phyloP scores from a whole-genome alignment of 495 filamentous ascomycete genomes.

The Aspergillus nanangensis region DNA sequence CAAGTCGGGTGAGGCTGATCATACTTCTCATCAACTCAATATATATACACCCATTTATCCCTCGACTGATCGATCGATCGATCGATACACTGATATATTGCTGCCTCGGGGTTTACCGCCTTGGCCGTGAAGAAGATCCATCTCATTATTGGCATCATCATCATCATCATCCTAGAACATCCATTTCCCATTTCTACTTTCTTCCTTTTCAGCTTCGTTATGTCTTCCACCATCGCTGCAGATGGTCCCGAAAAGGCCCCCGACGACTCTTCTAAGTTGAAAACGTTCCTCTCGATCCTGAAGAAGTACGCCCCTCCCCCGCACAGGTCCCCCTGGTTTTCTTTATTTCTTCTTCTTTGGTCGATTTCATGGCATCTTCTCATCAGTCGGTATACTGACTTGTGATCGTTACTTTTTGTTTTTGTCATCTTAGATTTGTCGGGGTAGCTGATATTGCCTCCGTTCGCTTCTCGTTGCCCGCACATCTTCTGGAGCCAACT shows the following conservation, averaged over 20 bases:
- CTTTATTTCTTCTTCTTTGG: no score
- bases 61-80: neutral
- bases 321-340: neutral
- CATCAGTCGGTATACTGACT: neutral
- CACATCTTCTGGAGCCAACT: conserved; percentile 90
- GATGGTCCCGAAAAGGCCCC: conserved; percentile 56
- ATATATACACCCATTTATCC: neutral
- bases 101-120: no score
- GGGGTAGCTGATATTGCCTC: conserved; percentile 93
- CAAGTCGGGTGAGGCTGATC: neutral
- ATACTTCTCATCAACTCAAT: no score
- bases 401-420: conserved; percentile 17
- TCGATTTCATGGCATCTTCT: no score
- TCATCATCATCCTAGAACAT: neutral
- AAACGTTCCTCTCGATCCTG: conserved; percentile 77
- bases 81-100: no score
- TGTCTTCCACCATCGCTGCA: conserved; percentile 24
- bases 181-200: neutral
- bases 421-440: conserved; percentile 62
- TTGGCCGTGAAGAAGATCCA: no score
- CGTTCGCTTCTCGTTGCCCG: conserved; percentile 91
- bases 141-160: neutral
- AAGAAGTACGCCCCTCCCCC: conserved; percentile 57
- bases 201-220: conserved; percentile 6
- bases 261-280: conserved; percentile 79